Evolutionary conservation across 768 basidiomycete species (phyloP).

Genomic region (Fomitopsis pulvina): DNA sequence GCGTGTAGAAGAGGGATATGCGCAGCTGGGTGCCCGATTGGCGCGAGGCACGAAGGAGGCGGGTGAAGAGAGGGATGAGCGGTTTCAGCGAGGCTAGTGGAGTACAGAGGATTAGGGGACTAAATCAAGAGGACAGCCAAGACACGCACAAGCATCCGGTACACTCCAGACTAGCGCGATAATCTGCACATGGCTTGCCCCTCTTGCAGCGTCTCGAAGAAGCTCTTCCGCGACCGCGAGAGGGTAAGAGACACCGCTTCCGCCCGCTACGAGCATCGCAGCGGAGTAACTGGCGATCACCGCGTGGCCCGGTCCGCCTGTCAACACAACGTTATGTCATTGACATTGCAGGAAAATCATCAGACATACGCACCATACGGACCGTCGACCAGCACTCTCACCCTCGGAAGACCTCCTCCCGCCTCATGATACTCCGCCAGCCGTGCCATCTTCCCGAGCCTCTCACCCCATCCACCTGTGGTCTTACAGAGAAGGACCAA

Average conservation of each 20-base stretch:
- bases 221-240: slow-evolving; percentile 46
- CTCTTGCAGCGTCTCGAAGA: slow-evolving; percentile 28
- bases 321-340: not conserved
- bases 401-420: slow-evolving; percentile 11
- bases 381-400: slow-evolving; percentile 44
- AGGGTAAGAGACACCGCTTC: slow-evolving; percentile 54
- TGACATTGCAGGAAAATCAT: not conserved
- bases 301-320: slow-evolving; percentile 38
- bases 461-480: slow-evolving; percentile 42
- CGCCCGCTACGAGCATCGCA: slow-evolving; percentile 50
- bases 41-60: slow-evolving; percentile 30
- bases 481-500: slow-evolving; percentile 45
- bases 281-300: slow-evolving; percentile 44
- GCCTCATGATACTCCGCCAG: not conserved
- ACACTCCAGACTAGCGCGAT: slow-evolving; percentile 54
- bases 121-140: slow-evolving; percentile 4
- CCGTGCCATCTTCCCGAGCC: slow-evolving; percentile 34
- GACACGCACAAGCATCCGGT: slow-evolving; percentile 32
- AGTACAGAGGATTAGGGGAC: slow-evolving; percentile 12
- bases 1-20: slow-evolving; percentile 39
- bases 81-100: slow-evolving; percentile 30
- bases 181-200: slow-evolving; percentile 31
- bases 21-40: slow-evolving; percentile 25
- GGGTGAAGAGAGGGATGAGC: slow-evolving; percentile 30
- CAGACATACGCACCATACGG: slow-evolving; percentile 35